Percentiles rank a stretch among this genome's conserved stretches.
Conservation (phyloP, 768 basidiomycete genomes). For the Daedaleopsis nitida region DNA sequence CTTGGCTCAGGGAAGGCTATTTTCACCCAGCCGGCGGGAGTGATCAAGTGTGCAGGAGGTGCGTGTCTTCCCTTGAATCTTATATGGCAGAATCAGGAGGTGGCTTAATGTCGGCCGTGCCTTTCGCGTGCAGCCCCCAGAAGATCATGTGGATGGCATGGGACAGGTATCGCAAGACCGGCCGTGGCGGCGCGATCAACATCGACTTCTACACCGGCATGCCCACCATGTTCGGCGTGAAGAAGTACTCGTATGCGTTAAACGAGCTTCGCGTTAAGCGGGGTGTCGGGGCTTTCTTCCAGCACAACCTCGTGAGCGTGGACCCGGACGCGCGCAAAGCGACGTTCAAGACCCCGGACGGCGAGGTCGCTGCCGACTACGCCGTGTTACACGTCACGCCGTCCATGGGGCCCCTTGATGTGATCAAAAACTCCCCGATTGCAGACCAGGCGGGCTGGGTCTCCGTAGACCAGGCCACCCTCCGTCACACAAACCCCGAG, state of each 20-base stretch:
- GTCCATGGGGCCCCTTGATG: slow-evolving; percentile 88
- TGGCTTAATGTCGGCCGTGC: too few species aligned
- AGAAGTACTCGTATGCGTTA: slow-evolving; percentile 92
- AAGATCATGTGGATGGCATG: slow-evolving; percentile 99
- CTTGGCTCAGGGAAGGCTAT: slow-evolving; percentile 81
- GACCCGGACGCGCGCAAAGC: slow-evolving; percentile 74
- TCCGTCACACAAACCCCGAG: slow-evolving; percentile 81
- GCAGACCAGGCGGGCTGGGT: slow-evolving; percentile 90
- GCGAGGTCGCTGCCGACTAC: slow-evolving; percentile 72
- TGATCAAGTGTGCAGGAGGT: slow-evolving; percentile 95
- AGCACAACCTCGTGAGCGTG: slow-evolving; percentile 79
- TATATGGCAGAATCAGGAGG: background rate
- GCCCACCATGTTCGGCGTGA: slow-evolving; percentile 96
- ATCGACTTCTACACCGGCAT: slow-evolving; percentile 86
- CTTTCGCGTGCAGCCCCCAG: slow-evolving; percentile 50
- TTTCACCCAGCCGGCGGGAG: slow-evolving; percentile 92
- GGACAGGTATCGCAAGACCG: slow-evolving; percentile 72
- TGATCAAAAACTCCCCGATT: slow-evolving; percentile 76
- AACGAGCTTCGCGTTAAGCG: slow-evolving; percentile 76
- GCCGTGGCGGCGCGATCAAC: slow-evolving; percentile 56
- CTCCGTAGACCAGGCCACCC: slow-evolving; percentile 75
- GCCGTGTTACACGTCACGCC: slow-evolving; percentile 85
- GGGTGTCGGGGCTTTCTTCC: slow-evolving; percentile 79
- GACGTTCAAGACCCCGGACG: slow-evolving; percentile 81
- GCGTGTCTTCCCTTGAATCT: slow-evolving; percentile 14